Evolutionary conservation across 2,329 filamentous ascomycete species (phyloP).

Genomic region (Colletotrichum graminicola): DNA sequence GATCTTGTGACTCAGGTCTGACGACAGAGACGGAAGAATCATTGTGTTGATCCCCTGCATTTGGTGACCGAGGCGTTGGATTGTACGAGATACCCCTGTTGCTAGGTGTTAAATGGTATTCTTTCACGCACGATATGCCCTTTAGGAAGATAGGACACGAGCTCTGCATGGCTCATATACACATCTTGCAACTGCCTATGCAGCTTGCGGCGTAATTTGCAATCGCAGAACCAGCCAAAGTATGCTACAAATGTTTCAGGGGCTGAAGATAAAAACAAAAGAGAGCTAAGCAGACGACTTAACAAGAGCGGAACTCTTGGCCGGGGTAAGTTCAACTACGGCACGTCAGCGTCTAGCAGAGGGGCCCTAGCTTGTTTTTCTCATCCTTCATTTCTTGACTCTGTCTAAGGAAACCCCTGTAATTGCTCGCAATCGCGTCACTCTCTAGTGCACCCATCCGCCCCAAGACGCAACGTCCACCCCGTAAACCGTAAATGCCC

Average conservation of each 20-base stretch:
- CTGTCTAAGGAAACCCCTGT: not conserved
- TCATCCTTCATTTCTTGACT: not conserved
- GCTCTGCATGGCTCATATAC: not conserved
- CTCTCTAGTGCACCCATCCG: too few relatives aligned
- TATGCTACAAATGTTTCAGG: not conserved
- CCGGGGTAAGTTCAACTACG: not conserved
- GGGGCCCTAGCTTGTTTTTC: not conserved
- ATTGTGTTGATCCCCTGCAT: not conserved
- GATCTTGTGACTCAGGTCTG: conserved; percentile 56
- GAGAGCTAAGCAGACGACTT: not conserved
- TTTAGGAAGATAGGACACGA: conserved; percentile 3
- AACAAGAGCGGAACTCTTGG: not conserved
- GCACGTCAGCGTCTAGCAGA: not conserved
- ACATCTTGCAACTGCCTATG: not conserved
- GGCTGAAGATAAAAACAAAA: not conserved
- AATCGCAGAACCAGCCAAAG: too few relatives aligned
- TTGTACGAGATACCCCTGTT: conserved; percentile 22
- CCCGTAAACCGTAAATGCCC: not conserved
- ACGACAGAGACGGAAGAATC: not conserved
- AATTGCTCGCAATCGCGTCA: not conserved
- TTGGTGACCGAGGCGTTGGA: conserved; percentile 28
- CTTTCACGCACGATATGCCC: conserved; percentile 12
- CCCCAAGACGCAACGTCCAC: not conserved
- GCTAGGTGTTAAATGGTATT: conserved; percentile 1
- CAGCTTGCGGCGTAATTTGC: not conserved